Conservation (phyloP, 2,329 filamentous ascomycete species). For the Colletotrichum filicis region DNA sequence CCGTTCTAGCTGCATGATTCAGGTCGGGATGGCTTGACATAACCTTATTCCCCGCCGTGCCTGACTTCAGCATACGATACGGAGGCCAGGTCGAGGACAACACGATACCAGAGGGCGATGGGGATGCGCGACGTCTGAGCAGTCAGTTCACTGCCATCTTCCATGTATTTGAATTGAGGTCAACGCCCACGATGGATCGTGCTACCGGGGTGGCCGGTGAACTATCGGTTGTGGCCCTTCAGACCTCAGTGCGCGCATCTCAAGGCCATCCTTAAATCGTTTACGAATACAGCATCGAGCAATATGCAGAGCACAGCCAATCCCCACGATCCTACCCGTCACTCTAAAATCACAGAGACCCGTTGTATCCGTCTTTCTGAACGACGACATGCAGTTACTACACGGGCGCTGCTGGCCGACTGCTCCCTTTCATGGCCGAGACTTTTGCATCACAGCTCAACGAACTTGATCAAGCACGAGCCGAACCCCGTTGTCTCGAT, state of each 20-base stretch:
- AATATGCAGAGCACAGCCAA: no score
- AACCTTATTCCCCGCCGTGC: not conserved
- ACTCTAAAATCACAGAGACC: no score
- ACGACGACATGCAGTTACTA: no score
- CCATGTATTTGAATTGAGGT: not conserved
- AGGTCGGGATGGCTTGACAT: not conserved
- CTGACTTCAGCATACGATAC: not conserved
- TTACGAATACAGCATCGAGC: no score
- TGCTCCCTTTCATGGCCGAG: not conserved
- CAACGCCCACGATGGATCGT: not conserved
- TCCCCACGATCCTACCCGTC: not conserved
- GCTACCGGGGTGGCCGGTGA: not conserved
- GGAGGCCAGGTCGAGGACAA: not conserved
- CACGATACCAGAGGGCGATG: not conserved
- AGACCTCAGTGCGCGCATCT: not conserved
- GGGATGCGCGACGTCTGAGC: not conserved
- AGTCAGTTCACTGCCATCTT: not conserved
- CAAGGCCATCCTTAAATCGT: not conserved
- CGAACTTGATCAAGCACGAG: not conserved
- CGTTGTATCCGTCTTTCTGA: no score
- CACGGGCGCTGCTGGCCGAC: no score
- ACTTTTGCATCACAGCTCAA: not conserved
- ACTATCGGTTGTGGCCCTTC: not conserved
- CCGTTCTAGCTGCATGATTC: conserved; percentile 1
- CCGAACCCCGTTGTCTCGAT: not conserved